Evolutionary conservation across 2,329 filamentous ascomycete genomes (phyloP).

Genomic region (Ophiobolus disseminans): DNA sequence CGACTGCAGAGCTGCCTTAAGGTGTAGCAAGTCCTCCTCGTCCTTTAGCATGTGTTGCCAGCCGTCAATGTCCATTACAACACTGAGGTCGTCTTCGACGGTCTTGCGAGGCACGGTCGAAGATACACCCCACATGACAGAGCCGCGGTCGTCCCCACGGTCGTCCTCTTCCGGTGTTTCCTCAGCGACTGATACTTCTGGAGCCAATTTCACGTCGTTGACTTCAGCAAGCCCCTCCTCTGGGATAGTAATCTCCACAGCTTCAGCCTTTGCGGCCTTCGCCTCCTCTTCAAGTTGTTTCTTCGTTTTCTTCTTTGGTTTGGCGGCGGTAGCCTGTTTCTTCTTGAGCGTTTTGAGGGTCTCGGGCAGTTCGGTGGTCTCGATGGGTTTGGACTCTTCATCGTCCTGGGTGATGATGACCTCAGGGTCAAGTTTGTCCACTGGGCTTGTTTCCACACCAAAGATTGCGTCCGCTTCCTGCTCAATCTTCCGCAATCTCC

Average conservation of each 20-base stretch:
- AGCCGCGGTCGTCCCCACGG: constrained; percentile 53
- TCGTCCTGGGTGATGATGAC: constrained; percentile 54
- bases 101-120: constrained; percentile 66
- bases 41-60: constrained; percentile 74
- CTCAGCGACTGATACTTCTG: constrained; percentile 39
- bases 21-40: constrained; percentile 68
- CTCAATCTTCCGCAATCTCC: constrained; percentile 76
- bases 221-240: constrained; percentile 41
- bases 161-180: constrained; percentile 47
- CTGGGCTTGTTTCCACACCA: constrained; percentile 54
- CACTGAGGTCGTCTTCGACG: constrained; percentile 68
- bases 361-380: constrained; percentile 46
- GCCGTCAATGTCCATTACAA: constrained; percentile 73
- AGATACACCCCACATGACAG: constrained; percentile 68
- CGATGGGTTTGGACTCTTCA: constrained; percentile 45
- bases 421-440: constrained; percentile 51
- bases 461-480: constrained; percentile 82
- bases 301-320: constrained; percentile 78
- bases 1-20: constrained; percentile 60
- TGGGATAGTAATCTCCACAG: constrained; percentile 60
- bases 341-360: constrained; percentile 32
- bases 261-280: constrained; percentile 44
- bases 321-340: constrained; percentile 54
- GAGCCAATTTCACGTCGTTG: constrained; percentile 28
- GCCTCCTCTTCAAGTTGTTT: constrained; percentile 71